Base-by-base conservation (phyloP, 208 protist genomes). In the Crithidia sp. region DNA sequence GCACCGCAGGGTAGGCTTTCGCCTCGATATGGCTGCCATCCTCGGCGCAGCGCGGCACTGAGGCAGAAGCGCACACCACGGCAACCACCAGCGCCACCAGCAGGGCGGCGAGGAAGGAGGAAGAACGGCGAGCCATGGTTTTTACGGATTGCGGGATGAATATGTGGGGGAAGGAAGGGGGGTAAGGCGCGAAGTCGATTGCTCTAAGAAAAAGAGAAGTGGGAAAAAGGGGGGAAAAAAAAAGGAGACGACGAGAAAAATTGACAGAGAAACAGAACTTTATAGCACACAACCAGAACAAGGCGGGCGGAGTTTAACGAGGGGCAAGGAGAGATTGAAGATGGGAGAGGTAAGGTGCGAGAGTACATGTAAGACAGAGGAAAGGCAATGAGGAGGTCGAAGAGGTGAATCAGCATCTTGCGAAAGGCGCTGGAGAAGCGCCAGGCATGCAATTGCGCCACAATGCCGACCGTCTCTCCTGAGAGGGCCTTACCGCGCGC, bases 41-140 rank as follows among this genome's bases (percentile, higher is more conserved):
- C 16, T 78, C 63, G 7, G 84, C 67, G 44, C 81, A 76, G 55
- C 62, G 79, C n/a, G 81, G 67, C 60, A 64, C 28, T 13, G 67
- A 50, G 4, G 74, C 71, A 12, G 9, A 36, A 2, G 19, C 37
- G 47, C 64, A n/a, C 2, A 79, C 60, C 2, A 79, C 60, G 2
- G 56, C 55, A 17, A 79, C 43, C 45, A 79, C 62, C 37, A 49
- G 4, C 5, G 7, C 16, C 69, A 64, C 54, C 64, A 60, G 36
- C 67, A 44, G 36, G n/a, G 50, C 67, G 40, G 65, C 65, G 44
- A 43, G 40, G n/a, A 70, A 37, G 39, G 61, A 44, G 16, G 54
- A 70, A 0, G 19, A 13, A 53, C 43, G 52, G 40, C 53, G 52
- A 43, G 65, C 37, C 65, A 70, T 70, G 50, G 13, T 53, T 28